phyloP scores from a whole-genome alignment of 2,329 filamentous ascomycete species.

The Fusarium concolor region DNA sequence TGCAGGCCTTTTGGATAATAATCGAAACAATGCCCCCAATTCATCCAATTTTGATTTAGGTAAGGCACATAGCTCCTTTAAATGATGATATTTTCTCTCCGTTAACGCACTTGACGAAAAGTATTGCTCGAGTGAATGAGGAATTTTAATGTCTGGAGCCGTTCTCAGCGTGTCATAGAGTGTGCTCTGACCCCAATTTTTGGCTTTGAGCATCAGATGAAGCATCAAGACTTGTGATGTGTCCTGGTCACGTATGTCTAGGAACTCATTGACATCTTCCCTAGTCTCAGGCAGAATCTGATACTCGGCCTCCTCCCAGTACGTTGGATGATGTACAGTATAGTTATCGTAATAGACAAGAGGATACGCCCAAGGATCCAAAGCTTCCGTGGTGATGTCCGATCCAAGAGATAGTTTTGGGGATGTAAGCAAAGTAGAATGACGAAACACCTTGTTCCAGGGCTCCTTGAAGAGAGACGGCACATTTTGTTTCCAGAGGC shows the following conservation, averaged over 20 bases:
- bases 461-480: rapidly evolving
- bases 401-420: background rate
- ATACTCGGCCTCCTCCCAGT: background rate
- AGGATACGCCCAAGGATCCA: background rate
- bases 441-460: background rate
- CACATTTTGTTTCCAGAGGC: background rate
- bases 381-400: background rate
- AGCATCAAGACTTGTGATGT: background rate
- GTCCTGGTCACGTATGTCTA: no score
- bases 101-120: no score
- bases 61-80: no score
- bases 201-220: background rate
- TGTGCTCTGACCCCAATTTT: rapidly evolving
- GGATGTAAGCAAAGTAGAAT: background rate
- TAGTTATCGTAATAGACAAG: background rate
- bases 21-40: no score
- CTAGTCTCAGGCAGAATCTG: no score
- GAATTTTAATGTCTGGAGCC: background rate
- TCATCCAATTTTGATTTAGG: no score
- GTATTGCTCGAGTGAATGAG: no score
- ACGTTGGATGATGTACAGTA: background rate
- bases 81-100: no score
- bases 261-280: no score
- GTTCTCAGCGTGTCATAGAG: rapidly evolving
- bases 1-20: no score